Base-by-base conservation (phyloP, 1,139 yeast species). In the Saccharomyces hybrid region DNA sequence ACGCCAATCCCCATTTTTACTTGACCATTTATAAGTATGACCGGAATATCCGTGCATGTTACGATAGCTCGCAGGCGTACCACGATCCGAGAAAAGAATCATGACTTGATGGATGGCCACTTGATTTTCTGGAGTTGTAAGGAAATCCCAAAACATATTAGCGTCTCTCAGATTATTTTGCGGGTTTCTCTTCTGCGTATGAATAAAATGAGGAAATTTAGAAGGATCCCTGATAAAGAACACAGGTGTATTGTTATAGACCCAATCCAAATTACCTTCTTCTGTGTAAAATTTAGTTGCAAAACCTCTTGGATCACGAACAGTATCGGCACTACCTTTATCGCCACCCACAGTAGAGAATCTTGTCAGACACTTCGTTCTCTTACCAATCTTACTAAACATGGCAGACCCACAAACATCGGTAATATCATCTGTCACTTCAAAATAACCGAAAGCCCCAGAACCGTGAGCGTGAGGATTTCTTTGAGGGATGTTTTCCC, bases 81-180 rank as follows among this genome's bases (percentile, higher is more conserved):
- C 88, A 66, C 88, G 78, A 70, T 82, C 86, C 49, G 83, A 78
- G 68, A 84, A 82, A 70, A 83, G 71, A 60, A 78, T 73, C 74
- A 78, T 76, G 52, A 83, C 83, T 71, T 83, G 88, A 68, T 84
- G 89, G 56, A 79, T 73, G 21, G 86, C 75, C 65, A 83, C 88
- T 69, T 80, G 84, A 67, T 83, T 83, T 60, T 74, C 77, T 11
- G 69, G 69, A 46, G 77, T 71, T 52, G 79, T 75, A 71, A 82
- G 75, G 69, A 81, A 84, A 69, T 84, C 88, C 88, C 88, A 84
- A 63, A 82, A 82, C 84, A 80, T 80, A 71, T 81, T 78, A 26
- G 88, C 80, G 71, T 88, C 95, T 71, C 86, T 86, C 71, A 86
- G 76, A 72, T 87, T 86, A 52, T 95, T 87, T 73, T 86, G 82